A percentile compares a stretch with the other conserved stretches of the same genome.
Evolutionary conservation across 305 asterid genomes (phyloP).

Genomic region (Ilex paraguariensis): DNA sequence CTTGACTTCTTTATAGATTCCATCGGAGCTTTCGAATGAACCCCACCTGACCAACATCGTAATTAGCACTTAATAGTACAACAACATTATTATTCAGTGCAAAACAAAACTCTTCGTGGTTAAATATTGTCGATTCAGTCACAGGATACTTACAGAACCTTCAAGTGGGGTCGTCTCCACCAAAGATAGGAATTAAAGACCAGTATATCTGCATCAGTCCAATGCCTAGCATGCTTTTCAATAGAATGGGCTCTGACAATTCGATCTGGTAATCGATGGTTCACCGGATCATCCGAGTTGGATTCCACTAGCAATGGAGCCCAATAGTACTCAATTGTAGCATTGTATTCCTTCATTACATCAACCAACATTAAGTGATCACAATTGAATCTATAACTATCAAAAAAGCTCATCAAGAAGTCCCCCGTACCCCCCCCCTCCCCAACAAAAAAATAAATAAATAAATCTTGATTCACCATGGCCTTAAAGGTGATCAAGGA

Average conservation of each 20-base stretch:
- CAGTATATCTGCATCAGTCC: slow-evolving; percentile 36
- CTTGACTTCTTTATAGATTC: slow-evolving; percentile 60
- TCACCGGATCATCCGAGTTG: slow-evolving; percentile 23
- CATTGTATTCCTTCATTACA: slow-evolving; percentile 28
- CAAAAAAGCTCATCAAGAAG: not conserved
- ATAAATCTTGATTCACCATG: slow-evolving; percentile 31
- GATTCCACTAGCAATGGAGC: slow-evolving; percentile 36
- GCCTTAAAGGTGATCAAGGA: slow-evolving; percentile 82
- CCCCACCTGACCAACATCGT: slow-evolving; percentile 58
- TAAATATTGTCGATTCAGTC: not conserved
- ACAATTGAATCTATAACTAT: not conserved
- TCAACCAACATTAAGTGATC: not conserved
- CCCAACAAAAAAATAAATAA: not conserved
- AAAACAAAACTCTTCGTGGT: not conserved
- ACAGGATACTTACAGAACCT: slow-evolving; percentile 21
- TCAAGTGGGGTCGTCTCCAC: slow-evolving; percentile 29
- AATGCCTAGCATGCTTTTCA: slow-evolving; percentile 30
- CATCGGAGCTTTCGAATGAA: slow-evolving; percentile 54
- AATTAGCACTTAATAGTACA: not conserved
- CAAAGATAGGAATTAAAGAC: slow-evolving; percentile 29
- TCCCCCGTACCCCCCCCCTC: no score
- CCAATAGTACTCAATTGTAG: slow-evolving; percentile 31
- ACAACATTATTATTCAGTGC: not conserved
- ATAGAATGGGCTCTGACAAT: slow-evolving; percentile 18
- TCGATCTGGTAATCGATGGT: slow-evolving; percentile 16